These are phyloP conservation scores for Zygnema circumcarinatum DNA, from an alignment of 139 green algal species.

Conservation along the genomic window DNA sequence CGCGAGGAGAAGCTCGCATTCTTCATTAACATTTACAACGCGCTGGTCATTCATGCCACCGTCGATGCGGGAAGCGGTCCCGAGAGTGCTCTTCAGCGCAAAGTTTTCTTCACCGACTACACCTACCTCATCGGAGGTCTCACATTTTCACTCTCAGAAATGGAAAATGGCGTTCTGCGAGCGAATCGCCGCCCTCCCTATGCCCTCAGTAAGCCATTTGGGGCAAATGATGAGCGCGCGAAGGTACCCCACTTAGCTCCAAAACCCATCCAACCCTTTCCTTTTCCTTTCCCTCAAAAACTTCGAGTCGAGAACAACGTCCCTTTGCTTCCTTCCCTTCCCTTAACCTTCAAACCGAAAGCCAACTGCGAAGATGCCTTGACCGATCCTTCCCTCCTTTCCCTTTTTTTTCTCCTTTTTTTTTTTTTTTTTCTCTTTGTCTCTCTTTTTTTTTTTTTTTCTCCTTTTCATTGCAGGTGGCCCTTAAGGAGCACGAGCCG, in stretches of 20 bases:
- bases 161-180: conserved; percentile 93
- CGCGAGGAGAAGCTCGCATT: conserved; percentile 77
- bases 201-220: conserved; percentile 63
- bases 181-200: conserved; percentile 69
- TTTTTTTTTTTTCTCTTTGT: neutral
- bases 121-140: conserved; percentile 78
- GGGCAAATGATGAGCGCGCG: conserved; percentile 29
- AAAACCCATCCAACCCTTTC: too few relatives aligned
- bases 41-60: conserved; percentile 81
- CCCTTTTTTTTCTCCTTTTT: neutral
- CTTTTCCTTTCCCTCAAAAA: conserved; percentile 38
- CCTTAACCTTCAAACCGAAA: too few relatives aligned
- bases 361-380: too few relatives aligned
- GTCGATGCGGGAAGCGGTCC: conserved; percentile 50
- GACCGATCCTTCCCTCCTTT: neutral
- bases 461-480: conserved; percentile 3
- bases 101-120: conserved; percentile 61
- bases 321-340: too few relatives aligned
- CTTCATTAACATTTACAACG: conserved; percentile 95
- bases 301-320: too few relatives aligned
- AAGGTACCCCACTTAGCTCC: too few relatives aligned
- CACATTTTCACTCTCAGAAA: conserved; percentile 82
- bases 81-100: conserved; percentile 30
- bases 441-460: neutral
- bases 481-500: conserved; percentile 66